Base-by-base conservation (phyloP, 768 basidiomycete genomes). In the Paxillus rubicundulus region DNA sequence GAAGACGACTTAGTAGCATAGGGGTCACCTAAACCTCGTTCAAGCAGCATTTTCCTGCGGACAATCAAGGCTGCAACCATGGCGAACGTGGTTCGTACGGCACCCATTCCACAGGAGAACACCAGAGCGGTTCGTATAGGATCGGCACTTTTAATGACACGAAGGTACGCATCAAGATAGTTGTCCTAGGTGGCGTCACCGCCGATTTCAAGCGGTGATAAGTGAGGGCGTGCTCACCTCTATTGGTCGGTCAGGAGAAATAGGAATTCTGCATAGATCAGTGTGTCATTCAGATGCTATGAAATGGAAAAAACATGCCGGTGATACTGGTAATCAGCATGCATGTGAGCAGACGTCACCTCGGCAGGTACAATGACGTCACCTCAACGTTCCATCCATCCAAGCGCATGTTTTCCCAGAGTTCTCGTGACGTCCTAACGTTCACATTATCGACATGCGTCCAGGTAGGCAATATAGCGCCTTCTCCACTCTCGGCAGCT, bases 81-180 rank as follows among this genome's bases (percentile, higher is more conserved):
- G 3, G 92, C 93, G 64, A 97, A 98, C 0, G 95, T 98, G 2
- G 94, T 95, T 17, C 96, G 81, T 1, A 98, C 95, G 2, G 92
- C 92, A 41, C 97, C 97, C 85, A 96, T 93, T 30, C 97, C 96
- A 66, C 96, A 98, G 45, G 89, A 93, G 68, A 98, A 98, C 4
- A 98, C 89, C 17, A 98, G 74, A 0, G 89, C 85, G 0, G 92
- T 93, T 16, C 76, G 75, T 4, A 86, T 72, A 2, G 96, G 95
- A 61, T 96, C 90, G 0, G 87, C 82, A 36, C 79, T 70, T 56
- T 84, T 82, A 53, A 99, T 87, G 32, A 96, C 85, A 3, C 77
- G 79, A 17, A 95, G 76, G 67, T 98, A 99, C 1, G 90, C 89
- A 69, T 98, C 97, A 16, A 99, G 82, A 69, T 99, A 98, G 63